These are phyloP conservation scores for Tulasnella sp. DNA, from an alignment of 768 basidiomycete species.

Conservation along the genomic window DNA sequence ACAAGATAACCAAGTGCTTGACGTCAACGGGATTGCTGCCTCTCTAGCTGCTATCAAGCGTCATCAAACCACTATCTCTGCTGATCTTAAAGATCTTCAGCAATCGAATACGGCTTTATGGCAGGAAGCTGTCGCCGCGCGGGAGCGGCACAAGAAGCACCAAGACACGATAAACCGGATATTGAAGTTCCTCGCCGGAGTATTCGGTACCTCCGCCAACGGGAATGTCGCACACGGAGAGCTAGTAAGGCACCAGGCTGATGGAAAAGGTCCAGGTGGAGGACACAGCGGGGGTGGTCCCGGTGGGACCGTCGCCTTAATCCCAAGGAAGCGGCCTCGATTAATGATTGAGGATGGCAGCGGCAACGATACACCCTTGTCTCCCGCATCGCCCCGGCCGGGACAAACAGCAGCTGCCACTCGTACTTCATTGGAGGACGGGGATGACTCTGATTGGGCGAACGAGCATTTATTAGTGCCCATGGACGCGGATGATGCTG, in stretches of 20 bases:
- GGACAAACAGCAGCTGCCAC: constrained; percentile 22
- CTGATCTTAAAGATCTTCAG: constrained; percentile 81
- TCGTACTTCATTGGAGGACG: constrained; percentile 17
- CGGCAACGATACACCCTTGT: constrained; percentile 20
- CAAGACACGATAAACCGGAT: constrained; percentile 95
- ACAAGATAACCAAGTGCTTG: not conserved
- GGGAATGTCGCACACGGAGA: not conserved
- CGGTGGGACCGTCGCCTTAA: constrained; percentile 30
- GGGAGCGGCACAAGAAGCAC: constrained; percentile 78
- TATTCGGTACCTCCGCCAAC: constrained; percentile 42
- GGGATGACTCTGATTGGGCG: constrained; percentile 26
- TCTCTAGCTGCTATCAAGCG: constrained; percentile 80
- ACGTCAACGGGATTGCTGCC: constrained; percentile 44
- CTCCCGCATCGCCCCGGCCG: constrained; percentile 17
- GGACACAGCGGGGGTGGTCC: constrained; percentile 30
- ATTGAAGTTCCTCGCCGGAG: constrained; percentile 84
- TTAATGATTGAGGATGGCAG: constrained; percentile 49
- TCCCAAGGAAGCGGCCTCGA: constrained; percentile 40
- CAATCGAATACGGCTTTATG: constrained; percentile 80
- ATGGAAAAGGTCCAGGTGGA: not conserved
- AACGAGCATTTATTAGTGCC: constrained; percentile 31
- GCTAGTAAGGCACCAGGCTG: constrained; percentile 4
- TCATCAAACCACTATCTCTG: constrained; percentile 83
- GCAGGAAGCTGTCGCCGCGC: constrained; percentile 72
- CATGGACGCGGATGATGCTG: too few relatives aligned